Evolutionary conservation across 1,284 basidiomycete genomes (phyloP).

Genomic region (Ceratobasidium sp.): DNA sequence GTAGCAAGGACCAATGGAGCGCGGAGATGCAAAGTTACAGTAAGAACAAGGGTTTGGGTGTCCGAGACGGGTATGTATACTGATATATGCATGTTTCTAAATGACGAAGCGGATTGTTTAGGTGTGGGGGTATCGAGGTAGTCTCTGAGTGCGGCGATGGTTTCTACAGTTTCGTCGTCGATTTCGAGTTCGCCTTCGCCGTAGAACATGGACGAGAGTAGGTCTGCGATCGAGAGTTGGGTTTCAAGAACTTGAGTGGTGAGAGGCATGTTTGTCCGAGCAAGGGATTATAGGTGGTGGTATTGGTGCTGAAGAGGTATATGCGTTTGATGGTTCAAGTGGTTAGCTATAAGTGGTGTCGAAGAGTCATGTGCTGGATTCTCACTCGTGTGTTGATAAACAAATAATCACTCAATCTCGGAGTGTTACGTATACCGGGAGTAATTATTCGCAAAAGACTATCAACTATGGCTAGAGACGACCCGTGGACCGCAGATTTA

Average conservation of each 20-base stretch:
- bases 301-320: background rate
- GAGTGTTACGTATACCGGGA: too few species aligned
- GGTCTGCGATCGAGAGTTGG: slow-evolving; percentile 29
- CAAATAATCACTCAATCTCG: too few species aligned
- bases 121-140: slow-evolving; percentile 13
- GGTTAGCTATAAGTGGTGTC: background rate
- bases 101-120: background rate
- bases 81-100: slow-evolving; percentile 31
- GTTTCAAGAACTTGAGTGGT: background rate
- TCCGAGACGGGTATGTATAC: slow-evolving; percentile 1
- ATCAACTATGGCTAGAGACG: too few species aligned
- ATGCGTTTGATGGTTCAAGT: background rate
- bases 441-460: too few species aligned
- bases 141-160: slow-evolving; percentile 11
- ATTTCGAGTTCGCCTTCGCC: slow-evolving; percentile 38
- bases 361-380: too few species aligned
- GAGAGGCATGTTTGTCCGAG: background rate
- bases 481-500: too few species aligned
- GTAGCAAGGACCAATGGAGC: background rate
- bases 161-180: slow-evolving; percentile 20
- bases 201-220: slow-evolving; percentile 39
- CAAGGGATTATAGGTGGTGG: background rate
- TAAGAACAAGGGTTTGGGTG: background rate
- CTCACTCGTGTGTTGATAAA: too few species aligned
- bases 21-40: slow-evolving; percentile 13